A percentile compares a stretch with the other conserved stretches of the same genome.
Evolutionary conservation across 2,329 filamentous ascomycete genomes (phyloP).

Genomic region (Coniosporium tulheliwenetii): DNA sequence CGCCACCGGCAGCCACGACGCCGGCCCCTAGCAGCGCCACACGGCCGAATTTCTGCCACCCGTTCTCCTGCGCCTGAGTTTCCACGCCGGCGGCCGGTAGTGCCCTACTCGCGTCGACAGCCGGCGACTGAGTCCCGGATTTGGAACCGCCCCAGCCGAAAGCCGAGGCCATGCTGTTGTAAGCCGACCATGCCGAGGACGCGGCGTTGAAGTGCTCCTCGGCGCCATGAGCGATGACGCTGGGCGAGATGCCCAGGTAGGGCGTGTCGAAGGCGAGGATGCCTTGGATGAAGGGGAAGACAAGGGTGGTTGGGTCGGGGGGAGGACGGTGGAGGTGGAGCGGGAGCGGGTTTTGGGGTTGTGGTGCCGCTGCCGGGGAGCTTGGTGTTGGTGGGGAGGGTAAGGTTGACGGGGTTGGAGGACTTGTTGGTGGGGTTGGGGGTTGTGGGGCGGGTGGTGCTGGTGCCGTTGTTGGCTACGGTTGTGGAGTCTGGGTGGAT

Average conservation of each 20-base stretch:
- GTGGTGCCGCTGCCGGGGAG: too few species aligned
- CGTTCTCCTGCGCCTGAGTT: slow-evolving; percentile 24
- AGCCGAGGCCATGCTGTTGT: slow-evolving; percentile 43
- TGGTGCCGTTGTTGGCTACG: slow-evolving; percentile 4
- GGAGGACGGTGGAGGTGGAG: slow-evolving; percentile 16
- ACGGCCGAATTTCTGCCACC: slow-evolving; percentile 70
- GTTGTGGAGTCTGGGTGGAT: slow-evolving; percentile 2
- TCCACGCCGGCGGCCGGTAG: slow-evolving; percentile 19
- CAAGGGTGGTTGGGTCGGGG: slow-evolving; percentile 42
- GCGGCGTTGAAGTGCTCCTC: slow-evolving; percentile 74
- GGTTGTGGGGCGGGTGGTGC: slow-evolving; percentile 13
- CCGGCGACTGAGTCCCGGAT: background rate
- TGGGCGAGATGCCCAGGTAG: slow-evolving; percentile 66
- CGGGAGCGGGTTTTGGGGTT: slow-evolving; percentile 17
- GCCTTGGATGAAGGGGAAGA: slow-evolving; percentile 88
- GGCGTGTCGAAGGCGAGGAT: slow-evolving; percentile 91
- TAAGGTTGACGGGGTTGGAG: slow-evolving; percentile 17
- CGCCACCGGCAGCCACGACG: slow-evolving; percentile 65
- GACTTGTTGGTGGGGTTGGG: slow-evolving; percentile 11
- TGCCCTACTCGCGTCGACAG: slow-evolving; percentile 18
- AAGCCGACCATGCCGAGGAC: slow-evolving; percentile 51
- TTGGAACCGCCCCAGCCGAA: slow-evolving; percentile 41
- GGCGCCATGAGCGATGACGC: slow-evolving; percentile 71
- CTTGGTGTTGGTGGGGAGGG: slow-evolving; percentile 8
- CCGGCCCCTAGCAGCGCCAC: slow-evolving; percentile 71